Conservation (phyloP, 1,284 basidiomycete species). For the Ceraceosorus guamensis region DNA sequence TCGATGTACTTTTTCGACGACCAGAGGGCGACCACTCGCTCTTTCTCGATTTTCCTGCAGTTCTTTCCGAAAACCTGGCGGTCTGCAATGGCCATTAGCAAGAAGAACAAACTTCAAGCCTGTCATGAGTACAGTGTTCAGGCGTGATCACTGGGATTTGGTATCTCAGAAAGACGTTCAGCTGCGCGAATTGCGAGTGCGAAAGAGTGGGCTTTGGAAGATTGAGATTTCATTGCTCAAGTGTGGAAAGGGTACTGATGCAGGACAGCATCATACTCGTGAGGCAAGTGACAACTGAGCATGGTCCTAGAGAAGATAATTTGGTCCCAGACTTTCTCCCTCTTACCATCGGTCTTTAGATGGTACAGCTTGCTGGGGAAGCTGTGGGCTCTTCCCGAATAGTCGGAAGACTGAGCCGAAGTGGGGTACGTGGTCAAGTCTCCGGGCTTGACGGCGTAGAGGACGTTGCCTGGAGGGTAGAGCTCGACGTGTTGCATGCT, state of each 20-base stretch:
- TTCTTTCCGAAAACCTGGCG: too few species aligned
- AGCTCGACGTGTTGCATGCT: constrained; percentile 70
- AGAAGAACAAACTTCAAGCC: too few species aligned
- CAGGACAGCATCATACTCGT: constrained; percentile 52
- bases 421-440: constrained; percentile 51
- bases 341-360: constrained; percentile 9
- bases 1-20: too few species aligned
- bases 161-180: too few species aligned
- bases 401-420: constrained; percentile 52
- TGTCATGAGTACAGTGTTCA: too few species aligned
- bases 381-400: neutral
- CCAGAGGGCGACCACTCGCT: too few species aligned
- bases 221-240: too few species aligned
- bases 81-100: too few species aligned
- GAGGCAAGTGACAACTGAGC: constrained; percentile 61
- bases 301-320: constrained; percentile 72
- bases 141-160: too few species aligned
- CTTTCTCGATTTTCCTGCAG: too few species aligned
- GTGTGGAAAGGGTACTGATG: neutral
- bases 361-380: constrained; percentile 15
- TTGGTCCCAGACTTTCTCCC: constrained; percentile 63
- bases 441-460: constrained; percentile 67
- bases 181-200: too few species aligned
- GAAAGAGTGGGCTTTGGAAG: too few species aligned
- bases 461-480: constrained; percentile 69